phyloP scores from a whole-genome alignment of 2,329 filamentous ascomycete species.

The Coccinonectria pachysandricola region DNA sequence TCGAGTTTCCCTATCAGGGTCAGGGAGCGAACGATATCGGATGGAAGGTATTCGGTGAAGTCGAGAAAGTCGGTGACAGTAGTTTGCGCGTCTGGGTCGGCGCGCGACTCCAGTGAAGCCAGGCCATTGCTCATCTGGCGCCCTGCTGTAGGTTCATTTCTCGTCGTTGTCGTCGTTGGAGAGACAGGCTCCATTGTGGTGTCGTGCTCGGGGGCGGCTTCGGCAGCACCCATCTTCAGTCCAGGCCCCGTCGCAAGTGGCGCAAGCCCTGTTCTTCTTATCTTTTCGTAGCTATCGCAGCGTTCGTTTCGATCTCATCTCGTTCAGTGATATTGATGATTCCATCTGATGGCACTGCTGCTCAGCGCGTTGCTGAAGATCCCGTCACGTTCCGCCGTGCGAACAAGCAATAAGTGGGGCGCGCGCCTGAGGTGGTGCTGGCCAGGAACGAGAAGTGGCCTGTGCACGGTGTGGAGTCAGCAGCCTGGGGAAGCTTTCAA shows the following conservation, averaged over 20 bases:
- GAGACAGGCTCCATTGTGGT: constrained; percentile 16
- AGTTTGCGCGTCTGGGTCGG: constrained; percentile 57
- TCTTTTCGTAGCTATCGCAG: constrained; percentile 1
- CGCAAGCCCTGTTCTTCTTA: neutral
- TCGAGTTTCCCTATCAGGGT: constrained; percentile 57
- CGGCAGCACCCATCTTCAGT: constrained; percentile 2
- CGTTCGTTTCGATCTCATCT: constrained; percentile 1
- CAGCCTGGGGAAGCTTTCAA: no score
- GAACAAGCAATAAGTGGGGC: no score
- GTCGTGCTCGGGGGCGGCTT: constrained; percentile 10
- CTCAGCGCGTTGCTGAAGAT: constrained; percentile 7
- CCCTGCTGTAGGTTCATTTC: no score
- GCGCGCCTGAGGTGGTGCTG: no score
- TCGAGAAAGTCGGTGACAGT: constrained; percentile 63
- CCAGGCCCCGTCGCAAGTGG: constrained; percentile 2
- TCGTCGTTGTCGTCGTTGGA: constrained; percentile 17
- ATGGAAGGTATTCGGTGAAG: constrained; percentile 59
- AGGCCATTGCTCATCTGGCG: constrained; percentile 25
- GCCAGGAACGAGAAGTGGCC: constrained; percentile 9
- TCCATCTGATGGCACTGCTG: constrained; percentile 9
- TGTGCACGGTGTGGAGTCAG: no score
- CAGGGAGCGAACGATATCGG: constrained; percentile 55
- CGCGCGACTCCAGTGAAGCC: constrained; percentile 37
- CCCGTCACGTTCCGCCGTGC: constrained; percentile 6
- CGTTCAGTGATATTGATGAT: constrained; percentile 5